Base-by-base conservation (phyloP, 2,329 filamentous ascomycete species). In the Bipolaris victoriae region DNA sequence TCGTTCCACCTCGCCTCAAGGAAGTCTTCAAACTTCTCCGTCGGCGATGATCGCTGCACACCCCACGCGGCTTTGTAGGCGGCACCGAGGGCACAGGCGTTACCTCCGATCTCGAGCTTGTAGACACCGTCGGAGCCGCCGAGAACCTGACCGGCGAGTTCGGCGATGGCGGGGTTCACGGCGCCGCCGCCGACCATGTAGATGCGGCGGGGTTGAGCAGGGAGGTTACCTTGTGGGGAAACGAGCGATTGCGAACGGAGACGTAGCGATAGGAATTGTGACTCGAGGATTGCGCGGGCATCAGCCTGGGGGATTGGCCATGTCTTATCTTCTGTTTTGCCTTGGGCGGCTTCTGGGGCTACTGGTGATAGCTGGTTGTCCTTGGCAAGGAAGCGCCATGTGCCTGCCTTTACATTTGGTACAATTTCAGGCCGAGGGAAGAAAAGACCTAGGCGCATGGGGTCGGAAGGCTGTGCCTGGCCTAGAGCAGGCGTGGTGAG, bases 51-150 rank as follows among this genome's bases (percentile, higher is more conserved):
- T 46, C 90, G 81, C 81, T 95, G 92, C 53, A 92, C 82, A 1
- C 90, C 92, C 95, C 95, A 99, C 0, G 96, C 88, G 13, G 95
- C 94, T 80, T 98, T 98, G 79, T 98, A 97, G 24, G 94, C 94
- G 6, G 92, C 92, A 13, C 95, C 95, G 13, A 98, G 79, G 10
- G 94, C 95, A 78, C 95, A 99, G 2, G 95, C 94, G 78, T 96
- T 97, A 24, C 93, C 92, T 24, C 95, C 94, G 5, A 98, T 92
- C 72, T 98, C 93, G 13, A 99, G 86, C 77, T 90, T 90, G 79
- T 92, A 99, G 24, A 98, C 91, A 22, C 95, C 95, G 62, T 98
- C 95, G 2, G 84, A 85, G 33, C 91, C 91, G 50, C 95, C 95
- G 2, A 99, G 85, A 2, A 98, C 92, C 69, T 97, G 88, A 24